A percentile compares a stretch with the other conserved stretches of the same genome.
Evolutionary conservation across 2,329 filamentous ascomycete species (phyloP).

Genomic region (Botrytis sinoallii): DNA sequence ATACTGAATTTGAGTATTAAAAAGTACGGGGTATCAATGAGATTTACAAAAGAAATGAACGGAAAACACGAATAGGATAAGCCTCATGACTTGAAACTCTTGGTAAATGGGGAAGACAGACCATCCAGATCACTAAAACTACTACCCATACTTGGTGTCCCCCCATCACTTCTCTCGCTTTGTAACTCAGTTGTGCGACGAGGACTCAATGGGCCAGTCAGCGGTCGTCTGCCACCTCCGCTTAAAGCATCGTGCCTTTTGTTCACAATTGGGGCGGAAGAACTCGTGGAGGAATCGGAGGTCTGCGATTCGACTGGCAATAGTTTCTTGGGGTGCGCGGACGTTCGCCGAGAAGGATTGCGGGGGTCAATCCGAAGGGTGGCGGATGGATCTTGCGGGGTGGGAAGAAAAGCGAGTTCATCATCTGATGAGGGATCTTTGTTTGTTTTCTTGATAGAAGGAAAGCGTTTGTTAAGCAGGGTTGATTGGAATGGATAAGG

Average conservation of each 20-base stretch:
- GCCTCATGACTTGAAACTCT: background rate
- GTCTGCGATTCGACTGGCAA: slow-evolving; percentile 40
- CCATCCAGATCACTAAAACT: slow-evolving; percentile 85
- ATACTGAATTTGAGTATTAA: background rate
- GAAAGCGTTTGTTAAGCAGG: slow-evolving; percentile 35
- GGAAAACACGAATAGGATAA: background rate
- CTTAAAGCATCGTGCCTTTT: slow-evolving; percentile 15
- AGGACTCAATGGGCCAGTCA: slow-evolving; percentile 52
- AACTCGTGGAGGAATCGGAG: slow-evolving; percentile 61
- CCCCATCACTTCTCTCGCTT: slow-evolving; percentile 67
- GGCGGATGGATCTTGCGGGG: slow-evolving; percentile 33
- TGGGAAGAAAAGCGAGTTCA: slow-evolving; percentile 33
- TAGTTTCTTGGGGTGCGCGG: slow-evolving; percentile 25
- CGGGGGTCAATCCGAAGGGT: slow-evolving; percentile 34
- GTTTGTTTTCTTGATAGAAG: slow-evolving; percentile 31
- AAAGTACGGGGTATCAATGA: background rate
- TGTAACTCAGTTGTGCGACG: slow-evolving; percentile 57
- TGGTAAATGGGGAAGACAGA: slow-evolving; percentile 36
- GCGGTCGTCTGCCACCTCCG: slow-evolving; percentile 19
- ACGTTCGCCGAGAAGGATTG: slow-evolving; percentile 22
- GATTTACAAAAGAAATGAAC: slow-evolving; percentile 4
- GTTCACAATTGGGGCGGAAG: slow-evolving; percentile 34
- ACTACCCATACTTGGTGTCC: slow-evolving; percentile 72
- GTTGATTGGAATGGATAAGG: slow-evolving; percentile 33
- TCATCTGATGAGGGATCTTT: slow-evolving; percentile 31